Evolutionary conservation across 495 filamentous ascomycete genomes (phyloP), one percentile per base, ranked within the genome.

Genomic region (Opeltia flavorubescens): DNA sequence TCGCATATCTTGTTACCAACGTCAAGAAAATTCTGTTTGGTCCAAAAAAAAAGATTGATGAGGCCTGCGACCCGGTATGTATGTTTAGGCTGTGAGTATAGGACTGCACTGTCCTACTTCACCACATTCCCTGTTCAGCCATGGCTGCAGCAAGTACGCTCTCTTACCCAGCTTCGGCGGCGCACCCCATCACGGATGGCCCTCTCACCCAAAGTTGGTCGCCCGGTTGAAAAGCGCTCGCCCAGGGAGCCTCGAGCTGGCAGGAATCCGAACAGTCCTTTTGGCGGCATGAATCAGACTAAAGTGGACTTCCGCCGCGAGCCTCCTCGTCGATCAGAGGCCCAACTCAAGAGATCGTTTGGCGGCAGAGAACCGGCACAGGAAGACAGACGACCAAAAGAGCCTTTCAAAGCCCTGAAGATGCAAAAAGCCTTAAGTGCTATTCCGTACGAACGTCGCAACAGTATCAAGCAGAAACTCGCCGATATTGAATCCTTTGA

Each of bases 351-450:
- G 51, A 59, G 59, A 42, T 60, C 61, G 28, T 50, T 40, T 50
- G 46, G 45, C 27, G 59, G 65, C 54, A 50, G 62, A 61, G 18
- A 61, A 55, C 27, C 25, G 49, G 28, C 55, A 50, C 56, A 72
- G 56, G 62, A 65, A 48, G 58, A 66, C 50, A 57, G 62, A 55
- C 40, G 66, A 49, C 18, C 71, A 3, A 70, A 59, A 50, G 69
- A 71, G 8, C 54, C 71, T 17, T 86, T 78, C 61, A 88, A 93
- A 60, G 89, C 91, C 6, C 68, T 98, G 63, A 96, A 91, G 66
- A 98, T 98, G 91, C 88, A 91, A 60, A 78, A 80, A 36, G 68
- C 83, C 0, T 64, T 98, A 46, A 64, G 79, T 7, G 71, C 78
- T 5, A 67, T 96, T 20, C 70, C 84, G 1, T 95, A 94, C 57